Conservation (phyloP, 2,329 filamentous ascomycete genomes). For the Aspergillus quadrilineatus region DNA sequence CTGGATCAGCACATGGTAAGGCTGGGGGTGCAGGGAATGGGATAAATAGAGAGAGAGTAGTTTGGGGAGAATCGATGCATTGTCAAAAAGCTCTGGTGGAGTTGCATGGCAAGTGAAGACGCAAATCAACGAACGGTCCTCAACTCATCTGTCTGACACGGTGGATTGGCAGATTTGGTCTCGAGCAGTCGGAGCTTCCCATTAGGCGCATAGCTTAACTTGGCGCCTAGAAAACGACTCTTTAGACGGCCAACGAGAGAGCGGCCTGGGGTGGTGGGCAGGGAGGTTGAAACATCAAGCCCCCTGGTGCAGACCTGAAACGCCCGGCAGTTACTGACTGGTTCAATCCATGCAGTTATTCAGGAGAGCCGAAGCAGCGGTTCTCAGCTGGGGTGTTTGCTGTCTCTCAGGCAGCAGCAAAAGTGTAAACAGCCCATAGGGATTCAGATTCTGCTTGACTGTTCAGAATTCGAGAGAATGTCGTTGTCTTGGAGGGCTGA, state of each 20-base stretch:
- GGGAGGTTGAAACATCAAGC: constrained; percentile 12
- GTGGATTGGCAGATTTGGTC: constrained; percentile 13
- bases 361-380: not conserved
- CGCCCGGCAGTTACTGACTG: not conserved
- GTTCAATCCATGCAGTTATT: not conserved
- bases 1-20: constrained; percentile 4
- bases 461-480: not conserved
- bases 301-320: constrained; percentile 10
- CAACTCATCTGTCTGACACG: constrained; percentile 22
- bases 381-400: not conserved
- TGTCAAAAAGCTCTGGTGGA: not conserved
- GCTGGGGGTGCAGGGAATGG: not conserved
- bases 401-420: not conserved
- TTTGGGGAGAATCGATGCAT: not conserved
- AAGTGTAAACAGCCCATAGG: not conserved
- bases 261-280: not conserved
- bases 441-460: not conserved
- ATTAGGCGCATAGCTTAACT: constrained; percentile 10
- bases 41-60: constrained; percentile 2
- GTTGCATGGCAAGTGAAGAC: not conserved
- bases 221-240: constrained; percentile 8
- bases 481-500: not conserved
- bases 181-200: constrained; percentile 4
- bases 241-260: constrained; percentile 1
- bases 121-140: constrained; percentile 5